phyloP scores from a whole-genome alignment of 2,329 filamentous ascomycete genomes.

The Botryotinia narcissicola region DNA sequence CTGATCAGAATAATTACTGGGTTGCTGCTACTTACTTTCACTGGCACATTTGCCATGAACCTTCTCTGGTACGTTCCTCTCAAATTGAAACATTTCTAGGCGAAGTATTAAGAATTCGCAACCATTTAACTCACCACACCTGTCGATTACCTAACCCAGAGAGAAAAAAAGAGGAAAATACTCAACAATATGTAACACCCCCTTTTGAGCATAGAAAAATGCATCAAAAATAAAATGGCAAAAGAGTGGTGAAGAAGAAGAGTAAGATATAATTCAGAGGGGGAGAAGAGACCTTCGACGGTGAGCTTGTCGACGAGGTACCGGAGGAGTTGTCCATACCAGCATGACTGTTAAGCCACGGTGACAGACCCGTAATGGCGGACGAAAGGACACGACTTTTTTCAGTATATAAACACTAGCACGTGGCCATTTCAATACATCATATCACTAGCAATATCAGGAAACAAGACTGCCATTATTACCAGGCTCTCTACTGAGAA shows the following conservation, averaged over 20 bases:
- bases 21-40: background rate
- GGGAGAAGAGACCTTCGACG: background rate
- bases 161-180: rapidly evolving
- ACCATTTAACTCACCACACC: background rate
- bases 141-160: no score
- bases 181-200: background rate
- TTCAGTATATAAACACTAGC: background rate
- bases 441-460: no score
- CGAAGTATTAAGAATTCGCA: background rate
- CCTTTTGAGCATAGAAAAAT: background rate
- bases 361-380: background rate
- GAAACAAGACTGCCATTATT: no score
- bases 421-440: no score
- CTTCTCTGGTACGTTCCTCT: background rate
- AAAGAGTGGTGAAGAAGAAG: background rate
- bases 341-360: background rate
- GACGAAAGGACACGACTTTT: background rate
- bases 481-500: no score
- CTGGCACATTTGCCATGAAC: background rate
- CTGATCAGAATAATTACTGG: background rate
- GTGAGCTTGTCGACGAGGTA: background rate
- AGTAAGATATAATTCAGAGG: background rate
- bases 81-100: background rate
- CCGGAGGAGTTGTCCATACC: background rate
- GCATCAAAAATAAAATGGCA: background rate